These are phyloP conservation scores for Diaporthe sp. DNA, from an alignment of 2,329 filamentous ascomycete genomes.

Conservation along the genomic window DNA sequence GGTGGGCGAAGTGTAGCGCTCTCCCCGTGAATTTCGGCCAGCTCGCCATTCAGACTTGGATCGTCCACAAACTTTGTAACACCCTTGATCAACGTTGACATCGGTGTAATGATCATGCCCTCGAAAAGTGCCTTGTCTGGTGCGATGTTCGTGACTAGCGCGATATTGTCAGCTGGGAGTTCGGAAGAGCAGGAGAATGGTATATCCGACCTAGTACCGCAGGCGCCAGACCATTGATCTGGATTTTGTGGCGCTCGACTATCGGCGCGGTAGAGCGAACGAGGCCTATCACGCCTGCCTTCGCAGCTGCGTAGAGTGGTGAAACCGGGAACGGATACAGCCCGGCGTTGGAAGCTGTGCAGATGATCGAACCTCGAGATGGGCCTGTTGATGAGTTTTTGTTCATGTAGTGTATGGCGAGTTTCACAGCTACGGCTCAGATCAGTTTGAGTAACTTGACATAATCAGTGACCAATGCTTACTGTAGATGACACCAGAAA, in stretches of 20 bases:
- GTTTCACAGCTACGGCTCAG: slow-evolving; percentile 57
- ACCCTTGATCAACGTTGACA: slow-evolving; percentile 61
- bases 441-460: background rate
- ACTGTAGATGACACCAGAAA: slow-evolving; percentile 61
- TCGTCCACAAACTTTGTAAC: slow-evolving; percentile 59
- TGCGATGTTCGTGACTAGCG: slow-evolving; percentile 60
- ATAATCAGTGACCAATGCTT: slow-evolving; percentile 41
- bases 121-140: slow-evolving; percentile 60
- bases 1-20: slow-evolving; percentile 61
- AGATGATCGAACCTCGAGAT: slow-evolving; percentile 62
- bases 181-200: background rate
- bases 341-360: slow-evolving; percentile 67
- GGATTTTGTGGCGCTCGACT: slow-evolving; percentile 57
- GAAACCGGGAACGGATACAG: slow-evolving; percentile 65
- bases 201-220: slow-evolving; percentile 61
- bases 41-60: slow-evolving; percentile 56
- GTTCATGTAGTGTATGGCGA: slow-evolving; percentile 64
- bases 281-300: slow-evolving; percentile 63
- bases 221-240: slow-evolving; percentile 65
- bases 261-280: slow-evolving; percentile 61
- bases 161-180: slow-evolving; percentile 23
- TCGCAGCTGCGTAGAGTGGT: slow-evolving; percentile 64
- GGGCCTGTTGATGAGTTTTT: slow-evolving; percentile 47
- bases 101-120: slow-evolving; percentile 65
- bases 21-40: slow-evolving; percentile 67